Conservation (phyloP, 495 filamentous ascomycete genomes). For the Podospora tetraspora region DNA sequence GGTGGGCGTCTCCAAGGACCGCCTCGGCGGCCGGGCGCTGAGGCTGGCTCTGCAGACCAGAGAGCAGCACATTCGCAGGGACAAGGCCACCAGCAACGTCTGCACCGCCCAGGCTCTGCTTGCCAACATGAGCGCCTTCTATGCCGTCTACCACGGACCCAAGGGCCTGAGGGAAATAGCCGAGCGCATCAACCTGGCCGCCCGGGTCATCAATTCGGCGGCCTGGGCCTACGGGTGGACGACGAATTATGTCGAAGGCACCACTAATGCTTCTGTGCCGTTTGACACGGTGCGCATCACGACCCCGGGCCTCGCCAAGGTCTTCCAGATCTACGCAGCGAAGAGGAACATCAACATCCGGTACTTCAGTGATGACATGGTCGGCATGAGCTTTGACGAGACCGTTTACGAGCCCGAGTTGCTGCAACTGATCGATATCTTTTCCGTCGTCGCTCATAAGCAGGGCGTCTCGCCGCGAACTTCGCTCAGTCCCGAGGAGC, state of each 20-base stretch:
- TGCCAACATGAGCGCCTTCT: constrained; percentile 96
- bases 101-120: constrained; percentile 94
- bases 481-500: neutral
- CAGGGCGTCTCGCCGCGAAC: neutral
- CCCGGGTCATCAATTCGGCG: constrained; percentile 63
- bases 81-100: constrained; percentile 98
- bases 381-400: constrained; percentile 43
- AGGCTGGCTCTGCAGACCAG: constrained; percentile 87
- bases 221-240: constrained; percentile 61
- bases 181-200: constrained; percentile 64
- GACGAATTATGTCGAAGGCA: constrained; percentile 46
- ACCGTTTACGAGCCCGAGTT: constrained; percentile 31
- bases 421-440: constrained; percentile 24
- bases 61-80: constrained; percentile 94
- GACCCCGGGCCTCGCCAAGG: constrained; percentile 15
- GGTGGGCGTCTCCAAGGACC: constrained; percentile 89
- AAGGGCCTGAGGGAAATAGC: constrained; percentile 81
- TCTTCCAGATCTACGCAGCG: constrained; percentile 11
- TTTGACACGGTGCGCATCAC: constrained; percentile 83
- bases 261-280: constrained; percentile 49
- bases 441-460: constrained; percentile 7
- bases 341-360: constrained; percentile 26
- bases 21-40: constrained; percentile 78
- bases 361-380: constrained; percentile 16
- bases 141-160: constrained; percentile 96